phyloP scores from a whole-genome alignment of 768 basidiomycete species.

The Mrakia gelida region DNA sequence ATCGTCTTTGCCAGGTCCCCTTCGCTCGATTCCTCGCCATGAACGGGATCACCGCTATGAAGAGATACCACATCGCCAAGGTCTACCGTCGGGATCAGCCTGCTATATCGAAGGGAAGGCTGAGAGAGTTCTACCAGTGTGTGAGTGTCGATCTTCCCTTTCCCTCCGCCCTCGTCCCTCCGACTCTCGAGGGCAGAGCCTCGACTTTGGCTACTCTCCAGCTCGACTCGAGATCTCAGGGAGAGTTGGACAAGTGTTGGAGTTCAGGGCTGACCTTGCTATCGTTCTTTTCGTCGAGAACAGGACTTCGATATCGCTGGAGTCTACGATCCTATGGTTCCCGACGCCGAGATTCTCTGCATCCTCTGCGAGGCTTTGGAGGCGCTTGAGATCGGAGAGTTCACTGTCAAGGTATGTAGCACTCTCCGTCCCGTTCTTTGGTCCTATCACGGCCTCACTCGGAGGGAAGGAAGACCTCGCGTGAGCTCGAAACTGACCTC shows the following conservation, averaged over 20 bases:
- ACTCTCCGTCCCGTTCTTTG: not conserved
- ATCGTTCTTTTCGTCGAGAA: not conserved
- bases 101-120: conserved; percentile 94
- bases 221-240: too few species aligned
- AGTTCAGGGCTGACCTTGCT: not conserved
- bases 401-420: conserved; percentile 76
- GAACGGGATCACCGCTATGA: conserved; percentile 71
- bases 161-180: not conserved
- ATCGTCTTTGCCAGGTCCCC: conserved; percentile 54
- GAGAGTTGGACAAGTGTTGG: not conserved
- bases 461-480: too few species aligned
- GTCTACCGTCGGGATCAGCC: conserved; percentile 95
- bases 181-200: not conserved
- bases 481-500: not conserved
- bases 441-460: not conserved
- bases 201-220: too few species aligned
- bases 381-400: conserved; percentile 85
- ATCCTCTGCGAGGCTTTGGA: conserved; percentile 74
- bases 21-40: conserved; percentile 93
- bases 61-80: conserved; percentile 98
- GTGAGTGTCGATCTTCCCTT: conserved; percentile 49
- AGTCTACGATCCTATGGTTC: conserved; percentile 91
- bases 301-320: conserved; percentile 96
- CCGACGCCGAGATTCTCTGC: conserved; percentile 85
- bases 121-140: conserved; percentile 98